phyloP scores from a whole-genome alignment of 805 yeast genomes.

The Saturnispora besseyi region DNA sequence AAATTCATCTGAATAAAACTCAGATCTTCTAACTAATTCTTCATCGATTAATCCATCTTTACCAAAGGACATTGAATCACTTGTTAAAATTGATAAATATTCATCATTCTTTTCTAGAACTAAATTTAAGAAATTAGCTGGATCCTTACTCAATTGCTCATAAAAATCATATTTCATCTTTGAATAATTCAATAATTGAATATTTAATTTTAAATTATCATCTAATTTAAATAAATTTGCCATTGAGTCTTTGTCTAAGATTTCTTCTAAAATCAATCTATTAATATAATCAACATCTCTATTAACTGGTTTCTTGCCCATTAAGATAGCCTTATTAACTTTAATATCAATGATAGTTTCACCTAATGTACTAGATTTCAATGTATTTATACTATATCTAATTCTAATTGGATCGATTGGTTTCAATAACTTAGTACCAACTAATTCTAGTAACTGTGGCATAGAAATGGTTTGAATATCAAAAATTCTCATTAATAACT shows the following conservation, averaged over 20 bases:
- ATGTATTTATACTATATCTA: conserved; percentile 69
- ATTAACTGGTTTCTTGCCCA: conserved; percentile 31
- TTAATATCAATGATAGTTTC: conserved; percentile 72
- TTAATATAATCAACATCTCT: conserved; percentile 33
- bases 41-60: conserved; percentile 45
- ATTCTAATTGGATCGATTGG: conserved; percentile 77
- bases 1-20: conserved; percentile 71
- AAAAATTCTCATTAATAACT: conserved; percentile 36
- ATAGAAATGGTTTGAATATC: conserved; percentile 50
- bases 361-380: conserved; percentile 70
- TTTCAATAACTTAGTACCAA: conserved; percentile 55
- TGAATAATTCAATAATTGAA: conserved; percentile 45
- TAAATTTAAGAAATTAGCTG: conserved; percentile 61
- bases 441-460: conserved; percentile 60
- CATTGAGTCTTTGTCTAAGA: conserved; percentile 34
- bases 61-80: conserved; percentile 46
- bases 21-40: conserved; percentile 77
- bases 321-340: conserved; percentile 33
- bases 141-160: conserved; percentile 62
- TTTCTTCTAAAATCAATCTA: conserved; percentile 35
- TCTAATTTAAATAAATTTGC: conserved; percentile 29
- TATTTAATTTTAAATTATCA: conserved; percentile 36
- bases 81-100: conserved; percentile 74
- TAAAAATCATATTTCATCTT: conserved; percentile 71
- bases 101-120: conserved; percentile 78